phyloP scores from a whole-genome alignment of 1,139 yeast genomes.

The Pichia kudriavzevii region DNA sequence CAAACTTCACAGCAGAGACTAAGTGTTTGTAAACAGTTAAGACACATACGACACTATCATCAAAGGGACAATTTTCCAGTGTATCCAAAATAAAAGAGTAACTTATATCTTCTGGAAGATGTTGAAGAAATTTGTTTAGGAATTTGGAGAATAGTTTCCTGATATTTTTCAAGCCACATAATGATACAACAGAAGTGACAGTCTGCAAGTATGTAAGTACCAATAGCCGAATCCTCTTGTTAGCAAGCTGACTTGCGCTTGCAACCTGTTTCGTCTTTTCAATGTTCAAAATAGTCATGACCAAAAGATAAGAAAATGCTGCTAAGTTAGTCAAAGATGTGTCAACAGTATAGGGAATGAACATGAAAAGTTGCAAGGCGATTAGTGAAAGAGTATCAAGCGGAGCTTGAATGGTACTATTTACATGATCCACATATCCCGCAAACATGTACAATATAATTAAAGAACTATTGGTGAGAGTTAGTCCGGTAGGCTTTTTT shows the following conservation, averaged over 20 bases:
- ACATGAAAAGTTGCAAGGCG: constrained; percentile 20
- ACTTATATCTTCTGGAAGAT: constrained; percentile 46
- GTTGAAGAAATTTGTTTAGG: constrained; percentile 32
- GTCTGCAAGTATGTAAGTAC: constrained; percentile 38
- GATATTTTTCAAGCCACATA: constrained; percentile 20
- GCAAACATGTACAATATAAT: constrained; percentile 27
- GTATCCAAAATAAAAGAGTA: constrained; percentile 61
- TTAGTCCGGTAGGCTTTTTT: constrained; percentile 12
- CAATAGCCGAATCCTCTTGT: constrained; percentile 6
- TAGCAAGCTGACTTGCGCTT: not conserved
- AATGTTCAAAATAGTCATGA: constrained; percentile 8
- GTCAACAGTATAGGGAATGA: constrained; percentile 24
- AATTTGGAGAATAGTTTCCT: no score
- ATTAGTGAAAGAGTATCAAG: constrained; percentile 17
- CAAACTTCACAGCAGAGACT: constrained; percentile 26
- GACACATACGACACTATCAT: constrained; percentile 48
- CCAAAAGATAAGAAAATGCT: constrained; percentile 18
- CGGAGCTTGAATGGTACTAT: constrained; percentile 8
- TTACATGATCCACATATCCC: constrained; percentile 15
- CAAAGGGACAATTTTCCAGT: constrained; percentile 61
- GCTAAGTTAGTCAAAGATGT: constrained; percentile 15
- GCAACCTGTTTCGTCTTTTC: constrained; percentile 4
- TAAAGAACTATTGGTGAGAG: constrained; percentile 29
- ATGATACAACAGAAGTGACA: constrained; percentile 31
- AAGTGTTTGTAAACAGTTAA: constrained; percentile 65